Base-by-base conservation (phyloP, 2,329 filamentous ascomycete species). In the Colletotrichum acutatum region DNA sequence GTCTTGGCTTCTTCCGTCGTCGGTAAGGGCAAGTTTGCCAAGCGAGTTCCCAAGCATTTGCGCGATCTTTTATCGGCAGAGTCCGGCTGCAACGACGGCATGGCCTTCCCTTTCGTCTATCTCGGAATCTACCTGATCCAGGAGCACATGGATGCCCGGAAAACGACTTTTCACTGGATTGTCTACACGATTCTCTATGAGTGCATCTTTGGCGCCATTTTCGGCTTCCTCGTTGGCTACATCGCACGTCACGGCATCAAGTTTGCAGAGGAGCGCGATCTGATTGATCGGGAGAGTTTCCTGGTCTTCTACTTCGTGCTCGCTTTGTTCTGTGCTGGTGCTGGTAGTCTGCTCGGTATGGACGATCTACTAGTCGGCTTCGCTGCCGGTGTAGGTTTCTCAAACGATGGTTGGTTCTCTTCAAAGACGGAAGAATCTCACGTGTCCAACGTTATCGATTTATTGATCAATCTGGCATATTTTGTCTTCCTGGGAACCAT, bases 21-120 rank as follows among this genome's bases (percentile, higher is more conserved):
- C 65, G 97, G 97, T 81, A 99, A 98, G 86, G 97, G 97, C 79
- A 99, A 99, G 83, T 99, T 99, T 79, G 96, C 97, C 46, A 98
- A 98, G 85, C 92, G 97, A 75, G 95, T 99, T 5, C 97, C 97
- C 26, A 98, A 98, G 86, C 97, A 99, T 91, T 86, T 99, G 84
- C 90, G 97, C 87, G 97, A 99, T 84, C 81, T 99, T 64, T 87
- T 99, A 14, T 99, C 97, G 5, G 95, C 95, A 69, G 97, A 99
- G 84, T 99, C 97, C 8, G 97, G 97, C 34, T 99, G 97, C 85
- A 99, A 99, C 88, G 97, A 99, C 82, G 97, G 97, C 84, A 99
- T 99, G 97, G 97, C 97, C 1, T 99, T 99, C 80, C 97, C 97
- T 0, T 99, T 99, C 82, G 90, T 99, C 78, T 99, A 99, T 81